These are phyloP conservation scores for Glutinoglossum americanum DNA, from an alignment of 495 filamentous ascomycete genomes.

Conservation along the genomic window DNA sequence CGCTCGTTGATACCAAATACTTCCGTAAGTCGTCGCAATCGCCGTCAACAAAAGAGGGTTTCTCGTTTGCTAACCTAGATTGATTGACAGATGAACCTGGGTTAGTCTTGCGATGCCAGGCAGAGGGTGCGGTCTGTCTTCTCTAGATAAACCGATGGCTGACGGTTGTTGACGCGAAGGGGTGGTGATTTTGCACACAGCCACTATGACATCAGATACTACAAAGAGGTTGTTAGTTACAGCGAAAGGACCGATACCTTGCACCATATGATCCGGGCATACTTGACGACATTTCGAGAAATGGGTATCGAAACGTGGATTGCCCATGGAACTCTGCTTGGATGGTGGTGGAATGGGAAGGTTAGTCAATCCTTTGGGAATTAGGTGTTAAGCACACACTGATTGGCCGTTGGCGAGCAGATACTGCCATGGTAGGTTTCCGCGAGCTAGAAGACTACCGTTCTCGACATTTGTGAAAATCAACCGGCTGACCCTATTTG, in stretches of 20 bases:
- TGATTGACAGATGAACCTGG: not conserved
- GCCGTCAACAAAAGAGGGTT: not conserved
- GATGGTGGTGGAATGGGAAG: slow-evolving; percentile 5
- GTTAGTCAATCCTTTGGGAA: not conserved
- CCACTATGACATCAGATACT: slow-evolving; percentile 1
- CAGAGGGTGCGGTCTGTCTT: not conserved
- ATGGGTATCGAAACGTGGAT: slow-evolving; percentile 4
- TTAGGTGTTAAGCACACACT: not conserved
- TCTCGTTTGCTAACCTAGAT: not conserved
- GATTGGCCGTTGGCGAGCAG: not conserved
- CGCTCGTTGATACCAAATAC: not conserved
- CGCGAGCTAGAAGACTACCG: no score
- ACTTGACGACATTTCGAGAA: slow-evolving; percentile 1
- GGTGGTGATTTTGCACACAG: not conserved
- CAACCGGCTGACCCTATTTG: not conserved
- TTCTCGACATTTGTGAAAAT: not conserved
- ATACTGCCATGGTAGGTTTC: not conserved
- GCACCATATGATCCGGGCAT: slow-evolving; percentile 3
- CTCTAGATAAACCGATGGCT: not conserved
- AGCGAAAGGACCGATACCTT: not conserved
- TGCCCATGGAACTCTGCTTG: slow-evolving; percentile 2
- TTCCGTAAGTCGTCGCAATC: not conserved
- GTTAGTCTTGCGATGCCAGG: not conserved
- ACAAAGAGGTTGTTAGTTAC: not conserved
- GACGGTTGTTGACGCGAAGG: not conserved